A percentile compares a stretch with the other conserved stretches of the same genome.
phyloP scores from a whole-genome alignment of 2,329 filamentous ascomycete species.

The Beauveria australis region DNA sequence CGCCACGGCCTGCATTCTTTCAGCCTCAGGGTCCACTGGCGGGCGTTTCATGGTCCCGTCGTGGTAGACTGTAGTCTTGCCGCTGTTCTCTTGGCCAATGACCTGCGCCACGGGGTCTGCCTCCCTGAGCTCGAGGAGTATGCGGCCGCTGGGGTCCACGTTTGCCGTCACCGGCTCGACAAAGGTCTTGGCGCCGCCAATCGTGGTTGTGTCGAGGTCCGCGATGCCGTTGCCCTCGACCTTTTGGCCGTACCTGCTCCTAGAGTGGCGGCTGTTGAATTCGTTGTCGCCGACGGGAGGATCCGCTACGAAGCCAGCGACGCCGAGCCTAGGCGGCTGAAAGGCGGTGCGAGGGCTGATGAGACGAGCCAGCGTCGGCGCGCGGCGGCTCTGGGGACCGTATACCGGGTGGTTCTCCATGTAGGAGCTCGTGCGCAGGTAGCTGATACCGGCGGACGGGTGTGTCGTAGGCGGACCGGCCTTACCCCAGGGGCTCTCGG shows the following conservation, averaged over 20 bases:
- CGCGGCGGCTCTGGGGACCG: constrained; percentile 45
- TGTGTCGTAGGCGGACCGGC: constrained; percentile 52
- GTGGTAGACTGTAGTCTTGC: constrained; percentile 26
- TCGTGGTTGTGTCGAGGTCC: constrained; percentile 36
- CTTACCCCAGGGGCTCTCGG: constrained; percentile 38
- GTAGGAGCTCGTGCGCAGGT: constrained; percentile 47
- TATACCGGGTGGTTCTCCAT: constrained; percentile 54
- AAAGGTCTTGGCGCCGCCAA: constrained; percentile 48
- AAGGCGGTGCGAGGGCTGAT: constrained; percentile 33
- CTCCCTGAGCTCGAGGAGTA: constrained; percentile 37
- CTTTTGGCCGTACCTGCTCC: constrained; percentile 15
- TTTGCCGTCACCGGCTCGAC: constrained; percentile 36
- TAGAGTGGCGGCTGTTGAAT: constrained; percentile 27
- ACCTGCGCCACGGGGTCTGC: constrained; percentile 29
- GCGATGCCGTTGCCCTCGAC: constrained; percentile 27
- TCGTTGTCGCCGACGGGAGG: constrained; percentile 33
- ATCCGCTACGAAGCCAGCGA: constrained; percentile 46
- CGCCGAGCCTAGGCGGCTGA: constrained; percentile 37
- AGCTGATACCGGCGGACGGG: constrained; percentile 55
- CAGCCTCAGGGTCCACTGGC: neutral
- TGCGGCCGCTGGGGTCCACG: constrained; percentile 42
- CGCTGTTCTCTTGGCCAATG: constrained; percentile 38
- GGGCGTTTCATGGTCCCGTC: constrained; percentile 15
- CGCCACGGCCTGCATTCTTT: neutral
- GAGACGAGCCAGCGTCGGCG: constrained; percentile 43